phyloP scores from a whole-genome alignment of 176 grass and related monocot genomes.

The Paspalum notatum region DNA sequence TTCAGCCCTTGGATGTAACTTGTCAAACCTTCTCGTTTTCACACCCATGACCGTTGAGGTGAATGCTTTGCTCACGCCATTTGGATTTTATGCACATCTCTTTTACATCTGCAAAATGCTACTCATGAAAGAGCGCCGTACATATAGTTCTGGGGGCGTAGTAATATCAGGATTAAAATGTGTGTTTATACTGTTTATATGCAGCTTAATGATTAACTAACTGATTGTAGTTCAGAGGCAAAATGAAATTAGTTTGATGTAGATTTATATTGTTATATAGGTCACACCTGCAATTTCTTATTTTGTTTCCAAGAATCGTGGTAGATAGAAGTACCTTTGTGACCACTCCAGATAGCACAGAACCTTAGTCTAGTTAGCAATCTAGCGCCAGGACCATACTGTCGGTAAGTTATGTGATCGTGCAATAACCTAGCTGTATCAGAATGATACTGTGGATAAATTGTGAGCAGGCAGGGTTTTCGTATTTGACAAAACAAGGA shows the following conservation, averaged over 20 bases:
- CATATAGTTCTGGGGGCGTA: background rate
- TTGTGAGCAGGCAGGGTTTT: background rate
- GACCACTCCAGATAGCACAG: too few species aligned
- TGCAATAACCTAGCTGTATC: background rate
- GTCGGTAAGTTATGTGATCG: too few species aligned
- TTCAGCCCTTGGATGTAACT: background rate
- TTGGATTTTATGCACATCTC: background rate
- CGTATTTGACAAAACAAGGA: too few species aligned
- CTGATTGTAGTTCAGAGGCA: background rate
- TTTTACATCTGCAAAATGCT: background rate
- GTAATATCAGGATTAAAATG: background rate
- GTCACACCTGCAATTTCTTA: background rate
- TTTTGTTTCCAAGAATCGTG: slow-evolving; percentile 13
- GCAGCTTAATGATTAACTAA: background rate
- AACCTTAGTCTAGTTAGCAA: too few species aligned
- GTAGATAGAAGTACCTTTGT: too few species aligned
- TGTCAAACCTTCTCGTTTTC: background rate
- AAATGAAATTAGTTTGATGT: background rate
- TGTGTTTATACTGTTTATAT: background rate
- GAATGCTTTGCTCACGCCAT: background rate
- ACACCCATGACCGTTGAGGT: background rate
- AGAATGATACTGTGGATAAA: background rate
- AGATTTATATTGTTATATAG: background rate
- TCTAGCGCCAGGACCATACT: background rate
- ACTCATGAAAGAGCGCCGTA: background rate